Evolutionary conservation across 2,329 filamentous ascomycete species (phyloP), one percentile per base, ranked within the genome.

Genomic region (Exophiala dermatitidis): DNA sequence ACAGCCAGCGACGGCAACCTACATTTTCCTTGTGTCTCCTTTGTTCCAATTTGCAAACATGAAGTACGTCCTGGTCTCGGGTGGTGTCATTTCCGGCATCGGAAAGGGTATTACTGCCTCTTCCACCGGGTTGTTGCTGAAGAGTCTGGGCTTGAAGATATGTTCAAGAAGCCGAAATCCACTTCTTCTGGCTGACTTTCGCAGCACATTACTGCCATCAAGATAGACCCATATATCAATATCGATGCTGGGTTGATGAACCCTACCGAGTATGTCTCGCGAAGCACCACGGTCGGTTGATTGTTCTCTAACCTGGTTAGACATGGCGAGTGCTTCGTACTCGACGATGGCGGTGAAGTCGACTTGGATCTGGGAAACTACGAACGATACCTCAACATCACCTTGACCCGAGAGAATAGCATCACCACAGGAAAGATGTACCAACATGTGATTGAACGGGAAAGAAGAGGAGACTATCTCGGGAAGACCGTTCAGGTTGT

Each of bases 361-460:
- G 84, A 88, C 65, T 78, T 88, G 54, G 85, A 88, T 67, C 75
- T 88, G 33, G 85, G 85, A 60, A 88, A 88, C 70, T 88, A 87
- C 71, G 85, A 88, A 68, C 79, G 85, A 41, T 95, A 95, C 68
- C 83, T 95, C 50, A 84, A 85, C 65, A 84, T 91, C 60, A 87
- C 84, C 51, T 78, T 97, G 57, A 88, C 83, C 5, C 78, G 84
- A 57, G 90, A 95, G 63, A 89, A 91, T 76, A 97, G 97, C 72
- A 95, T 98, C 71, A 98, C 93, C 2, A 95, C 91, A 4, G 93
- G 93, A 67, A 96, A 97, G 76, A 89, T 97, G 63, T 97, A 96
- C 73, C 79, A 88, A 66, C 82, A 86, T 64, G 90, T 96, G 50
- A 90, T 95, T 64, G 82, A 90, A 65, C 82, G 81, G 57, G 83